phyloP scores from a whole-genome alignment of 805 yeast genomes.

The Pichia kluyveri region DNA sequence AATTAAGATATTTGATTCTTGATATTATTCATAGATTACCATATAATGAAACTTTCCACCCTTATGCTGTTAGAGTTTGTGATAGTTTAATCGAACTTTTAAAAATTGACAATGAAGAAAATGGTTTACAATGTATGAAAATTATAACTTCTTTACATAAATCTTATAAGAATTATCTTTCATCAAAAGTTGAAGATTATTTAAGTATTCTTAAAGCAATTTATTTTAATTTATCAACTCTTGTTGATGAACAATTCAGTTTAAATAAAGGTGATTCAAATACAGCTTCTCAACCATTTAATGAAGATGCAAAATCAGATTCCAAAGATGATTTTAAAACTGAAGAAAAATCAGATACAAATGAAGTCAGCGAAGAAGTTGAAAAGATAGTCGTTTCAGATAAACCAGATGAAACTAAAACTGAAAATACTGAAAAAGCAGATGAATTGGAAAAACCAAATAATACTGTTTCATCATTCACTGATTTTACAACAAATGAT shows the following conservation, averaged over 20 bases:
- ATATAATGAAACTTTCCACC: slow-evolving; percentile 72
- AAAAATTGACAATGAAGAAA: slow-evolving; percentile 83
- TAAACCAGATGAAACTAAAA: background rate
- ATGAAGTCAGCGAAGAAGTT: background rate
- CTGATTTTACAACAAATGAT: slow-evolving; percentile 30
- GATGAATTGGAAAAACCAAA: background rate
- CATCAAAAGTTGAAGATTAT: slow-evolving; percentile 70
- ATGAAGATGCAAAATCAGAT: background rate
- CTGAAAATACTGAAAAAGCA: background rate
- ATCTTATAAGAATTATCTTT: slow-evolving; percentile 60
- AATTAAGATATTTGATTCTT: slow-evolving; percentile 63
- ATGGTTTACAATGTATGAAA: slow-evolving; percentile 86
- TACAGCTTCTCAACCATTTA: too few species aligned
- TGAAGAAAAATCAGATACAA: slow-evolving; percentile 1
- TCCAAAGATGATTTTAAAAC: background rate
- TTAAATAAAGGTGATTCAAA: background rate
- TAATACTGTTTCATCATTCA: background rate
- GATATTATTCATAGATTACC: slow-evolving; percentile 77
- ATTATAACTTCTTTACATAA: slow-evolving; percentile 79
- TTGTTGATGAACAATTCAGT: slow-evolving; percentile 64
- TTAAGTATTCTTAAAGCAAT: slow-evolving; percentile 66
- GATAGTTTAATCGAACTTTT: slow-evolving; percentile 51
- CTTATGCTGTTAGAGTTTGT: slow-evolving; percentile 53
- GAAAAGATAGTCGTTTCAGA: background rate
- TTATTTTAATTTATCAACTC: slow-evolving; percentile 69